Conservation (phyloP, 805 yeast species). For the Debaryomyces castellii region DNA sequence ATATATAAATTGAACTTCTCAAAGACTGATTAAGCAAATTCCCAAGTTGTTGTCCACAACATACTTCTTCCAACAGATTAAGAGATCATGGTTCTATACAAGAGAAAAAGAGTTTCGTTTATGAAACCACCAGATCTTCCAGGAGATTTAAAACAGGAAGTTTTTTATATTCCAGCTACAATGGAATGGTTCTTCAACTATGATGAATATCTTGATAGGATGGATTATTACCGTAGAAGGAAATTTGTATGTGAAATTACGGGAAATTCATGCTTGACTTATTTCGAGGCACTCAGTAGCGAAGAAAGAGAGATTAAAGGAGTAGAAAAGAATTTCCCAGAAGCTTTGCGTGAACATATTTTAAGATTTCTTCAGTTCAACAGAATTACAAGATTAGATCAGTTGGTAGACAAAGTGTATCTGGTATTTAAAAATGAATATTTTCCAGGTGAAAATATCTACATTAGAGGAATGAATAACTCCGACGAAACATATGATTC, state of each 20-base stretch:
- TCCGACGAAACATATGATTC: slow-evolving; percentile 4
- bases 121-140: slow-evolving; percentile 61
- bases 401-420: slow-evolving; percentile 85
- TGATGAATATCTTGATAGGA: slow-evolving; percentile 67
- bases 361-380: slow-evolving; percentile 81
- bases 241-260: slow-evolving; percentile 95
- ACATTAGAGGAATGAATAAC: slow-evolving; percentile 45
- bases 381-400: slow-evolving; percentile 77
- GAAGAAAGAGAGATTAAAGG: slow-evolving; percentile 58
- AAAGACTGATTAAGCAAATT: neutral
- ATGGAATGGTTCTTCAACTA: slow-evolving; percentile 84
- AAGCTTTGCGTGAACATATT: slow-evolving; percentile 89
- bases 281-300: slow-evolving; percentile 80
- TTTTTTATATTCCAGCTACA: slow-evolving; percentile 81
- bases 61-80: neutral
- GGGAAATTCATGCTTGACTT: slow-evolving; percentile 88
- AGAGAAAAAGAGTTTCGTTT: slow-evolving; percentile 66
- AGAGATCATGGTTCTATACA: slow-evolving; percentile 64
- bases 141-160: slow-evolving; percentile 54
- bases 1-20: neutral
- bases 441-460: slow-evolving; percentile 87
- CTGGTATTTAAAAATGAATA: slow-evolving; percentile 73
- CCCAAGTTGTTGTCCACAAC: neutral
- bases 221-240: slow-evolving; percentile 70
- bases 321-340: slow-evolving; percentile 84